phyloP scores from a whole-genome alignment of 1,284 basidiomycete species.

The Cryptococcus sp. region DNA sequence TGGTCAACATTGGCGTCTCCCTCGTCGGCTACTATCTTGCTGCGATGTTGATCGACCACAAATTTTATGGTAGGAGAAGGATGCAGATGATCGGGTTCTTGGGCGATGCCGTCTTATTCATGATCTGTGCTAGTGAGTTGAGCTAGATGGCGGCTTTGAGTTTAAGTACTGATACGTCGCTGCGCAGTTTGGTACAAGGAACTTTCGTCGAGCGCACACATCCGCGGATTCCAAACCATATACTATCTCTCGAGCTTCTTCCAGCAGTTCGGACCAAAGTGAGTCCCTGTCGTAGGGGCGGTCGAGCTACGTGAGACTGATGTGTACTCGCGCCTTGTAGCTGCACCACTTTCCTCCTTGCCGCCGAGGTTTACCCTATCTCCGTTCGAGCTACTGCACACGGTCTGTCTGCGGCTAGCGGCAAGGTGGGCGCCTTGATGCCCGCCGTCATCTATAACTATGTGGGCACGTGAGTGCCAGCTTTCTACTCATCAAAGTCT shows the following conservation, averaged over 20 bases:
- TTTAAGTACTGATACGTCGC: background rate
- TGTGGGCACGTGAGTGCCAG: slow-evolving; percentile 27
- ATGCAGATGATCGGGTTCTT: slow-evolving; percentile 60
- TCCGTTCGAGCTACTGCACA: slow-evolving; percentile 56
- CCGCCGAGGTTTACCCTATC: slow-evolving; percentile 58
- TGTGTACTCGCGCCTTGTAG: slow-evolving; percentile 6
- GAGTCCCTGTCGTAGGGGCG: slow-evolving; percentile 7
- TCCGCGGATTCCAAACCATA: slow-evolving; percentile 56
- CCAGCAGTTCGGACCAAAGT: slow-evolving; percentile 60
- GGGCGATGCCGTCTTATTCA: slow-evolving; percentile 55
- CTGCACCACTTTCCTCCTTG: slow-evolving; percentile 54
- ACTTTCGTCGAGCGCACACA: slow-evolving; percentile 39
- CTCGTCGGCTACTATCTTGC: slow-evolving; percentile 59
- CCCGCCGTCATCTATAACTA: slow-evolving; percentile 54
- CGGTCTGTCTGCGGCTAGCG: slow-evolving; percentile 56
- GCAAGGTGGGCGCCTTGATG: slow-evolving; percentile 57
- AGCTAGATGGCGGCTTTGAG: background rate
- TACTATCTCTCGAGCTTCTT: slow-evolving; percentile 59
- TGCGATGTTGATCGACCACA: slow-evolving; percentile 60
- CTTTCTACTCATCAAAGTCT: slow-evolving; percentile 2
- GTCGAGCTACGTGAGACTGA: background rate
- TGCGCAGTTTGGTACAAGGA: slow-evolving; percentile 25
- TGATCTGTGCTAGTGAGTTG: slow-evolving; percentile 41
- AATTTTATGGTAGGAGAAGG: slow-evolving; percentile 54
- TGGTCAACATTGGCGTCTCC: slow-evolving; percentile 56